Evolutionary conservation across 345 rosid genomes (phyloP), one percentile per base, ranked within the genome.

Genomic region (Brassica nigra): DNA sequence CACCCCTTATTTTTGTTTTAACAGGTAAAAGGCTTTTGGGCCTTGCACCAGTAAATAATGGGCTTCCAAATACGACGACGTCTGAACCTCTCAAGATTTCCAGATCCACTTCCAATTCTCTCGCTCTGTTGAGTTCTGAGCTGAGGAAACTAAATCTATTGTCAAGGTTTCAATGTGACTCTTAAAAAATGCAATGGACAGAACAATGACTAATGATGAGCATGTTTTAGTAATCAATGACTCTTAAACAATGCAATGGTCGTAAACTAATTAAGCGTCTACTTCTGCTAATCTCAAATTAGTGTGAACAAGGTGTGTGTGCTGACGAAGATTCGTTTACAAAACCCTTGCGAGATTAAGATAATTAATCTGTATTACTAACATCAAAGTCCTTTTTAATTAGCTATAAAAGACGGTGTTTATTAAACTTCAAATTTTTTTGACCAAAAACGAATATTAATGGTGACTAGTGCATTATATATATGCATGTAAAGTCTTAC

Each of bases 1-100:
- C 92, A 85, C 91, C 97, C 97, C 91, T 1, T 4, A 44, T 14
- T 14, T 14, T 49, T 49, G 7, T 49, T 49, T 49, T 49, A 49
- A n/a, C 8, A 49, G 57, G 18, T 49, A 4, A n/a, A 49, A 49
- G 8, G 18, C 3, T 49, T 49, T 49, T 49, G 57, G 8, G 18
- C 57, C 18, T 49, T 18, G 8, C n/a, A 49, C 57, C 18, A 49
- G 57, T 49, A 3, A 47, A 47, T 6, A 47, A 47, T 47, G 16
- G 54, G 16, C 15, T 47, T 47, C 49, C 54, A 4, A 1, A n/a
- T n/a, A 49, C 57, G 57, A 49, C 16, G 55, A 49, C 57, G 57
- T 49, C 57, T 49, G 20, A n/a, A n/a, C 57, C 18, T 49, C 57
- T 49, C 18, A n/a, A n/a, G 57, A n/a, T 49, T 49, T 49, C 4